Evolutionary conservation across 1,139 yeast genomes (phyloP).

Genomic region (Zygosaccharomyces pseudobailii): DNA sequence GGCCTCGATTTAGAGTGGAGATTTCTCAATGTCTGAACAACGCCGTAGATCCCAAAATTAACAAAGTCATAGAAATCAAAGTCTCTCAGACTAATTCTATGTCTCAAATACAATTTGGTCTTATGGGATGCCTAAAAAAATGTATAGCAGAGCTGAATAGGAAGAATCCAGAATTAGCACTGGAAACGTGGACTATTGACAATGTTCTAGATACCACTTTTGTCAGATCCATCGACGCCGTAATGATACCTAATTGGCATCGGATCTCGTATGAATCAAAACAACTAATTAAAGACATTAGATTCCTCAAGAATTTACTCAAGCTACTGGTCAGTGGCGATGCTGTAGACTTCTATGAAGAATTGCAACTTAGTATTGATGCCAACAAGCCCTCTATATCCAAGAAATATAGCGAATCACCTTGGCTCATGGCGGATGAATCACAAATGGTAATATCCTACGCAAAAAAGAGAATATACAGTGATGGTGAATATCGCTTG

Average conservation of each 20-base stretch:
- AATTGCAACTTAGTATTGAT: slow-evolving; percentile 62
- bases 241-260: slow-evolving; percentile 84
- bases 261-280: slow-evolving; percentile 73
- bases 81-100: slow-evolving; percentile 67
- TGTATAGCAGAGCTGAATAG: slow-evolving; percentile 74
- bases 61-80: slow-evolving; percentile 71
- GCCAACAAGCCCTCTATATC: slow-evolving; percentile 51
- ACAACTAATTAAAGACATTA: slow-evolving; percentile 68
- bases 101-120: slow-evolving; percentile 75
- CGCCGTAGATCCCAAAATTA: slow-evolving; percentile 29
- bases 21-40: slow-evolving; percentile 62
- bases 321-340: slow-evolving; percentile 56
- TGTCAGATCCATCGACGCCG: slow-evolving; percentile 53
- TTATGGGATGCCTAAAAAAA: slow-evolving; percentile 73
- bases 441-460: slow-evolving; percentile 70
- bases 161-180: slow-evolving; percentile 59
- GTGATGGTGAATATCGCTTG: slow-evolving; percentile 41
- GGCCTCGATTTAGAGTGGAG: slow-evolving; percentile 94
- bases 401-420: slow-evolving; percentile 55
- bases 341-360: slow-evolving; percentile 69
- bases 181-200: slow-evolving; percentile 80
- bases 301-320: slow-evolving; percentile 57
- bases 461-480: slow-evolving; percentile 65
- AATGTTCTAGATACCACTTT: slow-evolving; percentile 65
- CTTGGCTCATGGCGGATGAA: slow-evolving; percentile 84